Evolutionary conservation across 306 rosid genomes (phyloP), one percentile per base, ranked within the genome.

Genomic region (Calophaca sinica): DNA sequence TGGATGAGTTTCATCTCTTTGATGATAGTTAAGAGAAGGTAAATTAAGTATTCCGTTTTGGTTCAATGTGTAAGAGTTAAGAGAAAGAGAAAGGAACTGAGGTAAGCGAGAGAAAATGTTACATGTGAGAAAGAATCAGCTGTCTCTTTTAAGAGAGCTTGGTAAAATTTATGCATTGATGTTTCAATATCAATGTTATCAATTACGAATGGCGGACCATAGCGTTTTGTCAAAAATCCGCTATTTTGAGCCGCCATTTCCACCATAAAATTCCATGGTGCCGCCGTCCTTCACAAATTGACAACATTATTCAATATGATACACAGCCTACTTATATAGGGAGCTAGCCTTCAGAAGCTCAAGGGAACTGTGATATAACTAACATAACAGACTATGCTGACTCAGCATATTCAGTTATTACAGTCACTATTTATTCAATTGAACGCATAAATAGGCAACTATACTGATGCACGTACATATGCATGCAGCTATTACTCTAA

Each of bases 1-100:
- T 60, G 61, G 49, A 46, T 33, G 5, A 45, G 49, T 73, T 60
- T 73, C 69, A 59, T 45, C 59, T 28, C 26, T n/a, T 74, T 52
- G 29, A 64, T 52, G 72, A 63, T 63, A 41, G 62, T 57, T 66
- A 68, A 58, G 51, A 57, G 71, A 65, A 65, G 70, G 9, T 15
- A 62, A 29, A 49, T 46, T 49, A 50, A 31, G 31, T 55, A 49
- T 67, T 33, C 41, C 38, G 58, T 38, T 15, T 33, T 12, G 9
- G 58, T 57, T 57, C 20, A 61, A 7, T 53, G 53, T 39, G 44
- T 39, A 2, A 39, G 44, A 39, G 44, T 39, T 39, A 39, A 39
- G 6, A 39, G 44, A 20, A 20, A 39, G 38, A 35, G 5, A 35
- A 35, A 35, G 3, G 4, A 6, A 39, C 0, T 39, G 44, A 39